phyloP scores from a whole-genome alignment of 2,329 filamentous ascomycete species.

The Bertia moriformis region DNA sequence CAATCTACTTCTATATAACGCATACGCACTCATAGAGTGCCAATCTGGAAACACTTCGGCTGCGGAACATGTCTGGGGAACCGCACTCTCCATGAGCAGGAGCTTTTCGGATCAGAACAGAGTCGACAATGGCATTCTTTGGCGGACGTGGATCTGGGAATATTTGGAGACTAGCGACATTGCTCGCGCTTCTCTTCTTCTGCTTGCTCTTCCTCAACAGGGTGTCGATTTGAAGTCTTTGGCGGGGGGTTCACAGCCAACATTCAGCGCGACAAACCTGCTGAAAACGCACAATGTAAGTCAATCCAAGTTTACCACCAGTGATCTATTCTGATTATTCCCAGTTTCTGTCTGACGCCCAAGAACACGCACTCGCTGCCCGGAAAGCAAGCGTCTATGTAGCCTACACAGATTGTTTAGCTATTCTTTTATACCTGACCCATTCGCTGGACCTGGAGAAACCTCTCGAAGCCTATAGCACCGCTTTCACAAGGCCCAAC shows the following conservation, averaged over 20 bases:
- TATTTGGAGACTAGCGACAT: conserved; percentile 19
- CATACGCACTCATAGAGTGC: conserved; percentile 35
- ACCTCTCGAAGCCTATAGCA: conserved; percentile 8
- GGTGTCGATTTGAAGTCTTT: conserved; percentile 10
- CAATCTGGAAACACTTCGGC: conserved; percentile 20
- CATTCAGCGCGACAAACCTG: neutral
- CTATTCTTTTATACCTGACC: conserved; percentile 12
- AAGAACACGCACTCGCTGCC: conserved; percentile 23
- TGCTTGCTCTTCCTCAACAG: neutral
- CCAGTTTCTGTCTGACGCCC: conserved; percentile 18
- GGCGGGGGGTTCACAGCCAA: conserved; percentile 7
- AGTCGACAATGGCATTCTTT: conserved; percentile 20
- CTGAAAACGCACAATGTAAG: neutral
- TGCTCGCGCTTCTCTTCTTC: neutral
- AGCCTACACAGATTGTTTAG: conserved; percentile 27
- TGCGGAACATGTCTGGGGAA: conserved; percentile 33
- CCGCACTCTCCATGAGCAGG: conserved; percentile 29
- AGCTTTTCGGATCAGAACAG: conserved; percentile 14
- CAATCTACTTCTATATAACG: conserved; percentile 38
- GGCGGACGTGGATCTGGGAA: conserved; percentile 33
- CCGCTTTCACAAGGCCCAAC: conserved; percentile 7
- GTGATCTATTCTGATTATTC: conserved; percentile 5
- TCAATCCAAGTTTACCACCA: conserved; percentile 5
- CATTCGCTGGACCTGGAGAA: neutral
- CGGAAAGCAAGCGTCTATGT: conserved; percentile 18